Evolutionary conservation across 176 grass and related monocot species (phyloP), one percentile per base, ranked within the genome.

Genomic region (Carex littledalei): DNA sequence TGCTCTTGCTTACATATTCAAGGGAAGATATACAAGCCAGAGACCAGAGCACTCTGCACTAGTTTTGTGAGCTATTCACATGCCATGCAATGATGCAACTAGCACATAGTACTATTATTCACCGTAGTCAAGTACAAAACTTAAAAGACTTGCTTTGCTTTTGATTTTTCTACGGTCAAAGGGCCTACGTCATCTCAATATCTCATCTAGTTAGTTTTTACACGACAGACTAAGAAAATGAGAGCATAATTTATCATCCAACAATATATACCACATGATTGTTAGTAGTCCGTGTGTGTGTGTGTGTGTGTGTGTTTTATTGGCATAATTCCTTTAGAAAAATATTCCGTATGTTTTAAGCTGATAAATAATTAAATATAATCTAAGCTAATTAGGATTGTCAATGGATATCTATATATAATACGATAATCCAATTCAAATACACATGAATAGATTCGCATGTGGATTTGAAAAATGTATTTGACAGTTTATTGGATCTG

Each of bases 121-220:
- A 76, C n/a, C 45, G 21, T 73, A 73, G 73, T 77, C 73, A 56
- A 54, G 47, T 55, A 77, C 73, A 6, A 52, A 75, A 75, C 45
- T 52, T 0, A 52, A 75, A 75, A 13, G 43, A 55, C 21, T 77
- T 56, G 73, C 22, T 55, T 77, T 77, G 45, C 50, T 55, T 77
- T 54, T 54, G 45, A 7, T 31, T 49, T 32, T 77, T 22, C n/a
- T 7, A 31, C 12, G 21, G 72, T 76, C 47, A 26, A 76, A 53
- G 29, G 8, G 47, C 5, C 72, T 53, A 21, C 24, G 54, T 76
- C 15, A 49, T 26, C 35, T 41, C 47, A 24, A 10, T 24, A 49
- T 26, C 35, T 41, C 47, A 24, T n/a, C n/a, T 24, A 3, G 43
- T 75, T 15, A 67, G 9, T 13, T 72, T 32, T 67, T 24, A 41